Conservation (phyloP, 208 protist species). For the Blastocrithidia nonstop region DNA sequence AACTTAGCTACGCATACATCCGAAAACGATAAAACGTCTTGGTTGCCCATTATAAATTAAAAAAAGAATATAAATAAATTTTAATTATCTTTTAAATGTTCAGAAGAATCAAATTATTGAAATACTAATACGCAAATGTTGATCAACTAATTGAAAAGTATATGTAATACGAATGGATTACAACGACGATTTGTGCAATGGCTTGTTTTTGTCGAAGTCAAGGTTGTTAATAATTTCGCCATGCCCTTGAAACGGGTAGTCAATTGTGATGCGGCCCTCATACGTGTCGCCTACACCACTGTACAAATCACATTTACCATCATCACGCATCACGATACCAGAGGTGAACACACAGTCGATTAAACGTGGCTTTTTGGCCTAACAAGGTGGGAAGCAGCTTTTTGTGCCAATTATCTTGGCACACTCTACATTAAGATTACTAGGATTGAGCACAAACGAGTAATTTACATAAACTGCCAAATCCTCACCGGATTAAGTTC, state of each 20-base stretch:
- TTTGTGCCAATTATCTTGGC: conserved; percentile 19
- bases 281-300: conserved; percentile 18
- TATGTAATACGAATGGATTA: too few species aligned
- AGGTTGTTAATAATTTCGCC: conserved; percentile 10
- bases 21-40: too few species aligned
- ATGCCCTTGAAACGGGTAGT: conserved; percentile 22
- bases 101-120: too few species aligned
- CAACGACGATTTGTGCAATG: too few species aligned
- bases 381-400: conserved; percentile 12
- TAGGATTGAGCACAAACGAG: conserved; percentile 17
- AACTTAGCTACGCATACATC: too few species aligned
- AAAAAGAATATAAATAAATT: too few species aligned
- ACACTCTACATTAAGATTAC: conserved; percentile 1
- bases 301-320: conserved; percentile 38
- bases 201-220: too few species aligned
- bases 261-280: conserved; percentile 22
- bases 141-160: too few species aligned
- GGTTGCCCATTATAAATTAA: too few species aligned
- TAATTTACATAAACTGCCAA: conserved; percentile 22
- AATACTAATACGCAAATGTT: too few species aligned
- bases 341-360: conserved; percentile 33
- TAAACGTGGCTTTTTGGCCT: conserved; percentile 12
- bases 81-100: too few species aligned
- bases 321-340: conserved; percentile 27
- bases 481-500: conserved; percentile 1